Percentiles rank a stretch among this genome's conserved stretches.
Evolutionary conservation across 1,139 yeast species (phyloP).

Genomic region (Debaryomyces udenii): DNA sequence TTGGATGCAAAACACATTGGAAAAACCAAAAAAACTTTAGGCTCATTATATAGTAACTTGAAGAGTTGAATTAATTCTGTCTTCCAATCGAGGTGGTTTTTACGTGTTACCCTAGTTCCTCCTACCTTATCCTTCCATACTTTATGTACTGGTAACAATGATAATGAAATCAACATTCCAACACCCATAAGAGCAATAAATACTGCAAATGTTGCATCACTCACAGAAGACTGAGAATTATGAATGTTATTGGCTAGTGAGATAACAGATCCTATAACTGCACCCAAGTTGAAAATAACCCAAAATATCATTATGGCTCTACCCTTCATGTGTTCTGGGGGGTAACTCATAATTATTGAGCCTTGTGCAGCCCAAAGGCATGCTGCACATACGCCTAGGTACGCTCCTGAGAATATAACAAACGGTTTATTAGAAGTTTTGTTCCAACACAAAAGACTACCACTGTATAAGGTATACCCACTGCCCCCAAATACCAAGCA

Average conservation of each 20-base stretch:
- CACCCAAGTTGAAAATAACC: constrained; percentile 66
- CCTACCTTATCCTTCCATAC: constrained; percentile 41
- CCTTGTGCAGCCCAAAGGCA: too few relatives aligned
- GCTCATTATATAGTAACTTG: constrained; percentile 46
- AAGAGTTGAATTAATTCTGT: constrained; percentile 47
- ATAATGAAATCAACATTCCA: constrained; percentile 49
- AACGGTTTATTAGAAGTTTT: constrained; percentile 36
- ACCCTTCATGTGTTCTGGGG: constrained; percentile 57
- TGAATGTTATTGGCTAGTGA: constrained; percentile 54
- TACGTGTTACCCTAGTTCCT: constrained; percentile 50
- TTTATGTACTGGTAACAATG: constrained; percentile 51
- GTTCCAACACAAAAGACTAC: constrained; percentile 10
- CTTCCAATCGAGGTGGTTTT: constrained; percentile 51
- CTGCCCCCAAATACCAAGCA: constrained; percentile 11
- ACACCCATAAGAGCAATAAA: constrained; percentile 55
- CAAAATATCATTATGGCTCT: constrained; percentile 58
- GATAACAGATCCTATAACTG: constrained; percentile 57
- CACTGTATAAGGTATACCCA: constrained; percentile 12
- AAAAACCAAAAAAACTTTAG: constrained; percentile 50
- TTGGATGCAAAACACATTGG: constrained; percentile 66
- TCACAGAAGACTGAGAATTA: constrained; percentile 39
- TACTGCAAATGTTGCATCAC: constrained; percentile 60
- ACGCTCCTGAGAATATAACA: constrained; percentile 60
- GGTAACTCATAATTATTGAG: constrained; percentile 17
- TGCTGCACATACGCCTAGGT: constrained; percentile 17